Conservation (phyloP, 2,329 filamentous ascomycete genomes). For the Lasiodiplodia citricola region DNA sequence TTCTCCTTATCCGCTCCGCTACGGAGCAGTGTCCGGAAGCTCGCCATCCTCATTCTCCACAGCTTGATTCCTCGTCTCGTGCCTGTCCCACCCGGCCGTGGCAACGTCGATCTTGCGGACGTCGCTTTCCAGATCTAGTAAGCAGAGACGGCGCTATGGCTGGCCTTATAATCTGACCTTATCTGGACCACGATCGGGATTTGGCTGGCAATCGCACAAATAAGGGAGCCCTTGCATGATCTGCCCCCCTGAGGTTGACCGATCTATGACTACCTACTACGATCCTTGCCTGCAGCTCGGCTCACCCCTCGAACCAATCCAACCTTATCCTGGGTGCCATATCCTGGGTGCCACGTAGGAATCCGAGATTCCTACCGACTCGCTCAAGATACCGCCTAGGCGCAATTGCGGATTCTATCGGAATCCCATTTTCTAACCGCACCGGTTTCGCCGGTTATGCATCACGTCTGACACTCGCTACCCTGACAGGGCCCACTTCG, state of each 20-base stretch:
- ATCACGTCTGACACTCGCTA: neutral
- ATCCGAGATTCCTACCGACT: neutral
- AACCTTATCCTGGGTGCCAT: neutral
- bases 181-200: neutral
- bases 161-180: slow-evolving; percentile 1
- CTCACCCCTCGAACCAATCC: neutral
- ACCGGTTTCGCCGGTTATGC: neutral
- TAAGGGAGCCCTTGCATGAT: neutral
- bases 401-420: neutral
- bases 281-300: neutral
- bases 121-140: neutral
- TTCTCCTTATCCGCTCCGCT: neutral
- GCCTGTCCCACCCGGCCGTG: neutral
- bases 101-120: slow-evolving; percentile 7
- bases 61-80: neutral
- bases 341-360: neutral
- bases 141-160: neutral
- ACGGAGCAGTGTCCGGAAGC: neutral
- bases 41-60: neutral
- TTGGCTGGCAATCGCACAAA: neutral
- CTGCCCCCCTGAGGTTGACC: neutral
- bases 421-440: neutral
- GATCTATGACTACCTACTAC: neutral
- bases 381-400: neutral
- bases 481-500: neutral